These are phyloP conservation scores for Geum urbanum DNA, from an alignment of 306 rosid genomes.

Conservation along the genomic window DNA sequence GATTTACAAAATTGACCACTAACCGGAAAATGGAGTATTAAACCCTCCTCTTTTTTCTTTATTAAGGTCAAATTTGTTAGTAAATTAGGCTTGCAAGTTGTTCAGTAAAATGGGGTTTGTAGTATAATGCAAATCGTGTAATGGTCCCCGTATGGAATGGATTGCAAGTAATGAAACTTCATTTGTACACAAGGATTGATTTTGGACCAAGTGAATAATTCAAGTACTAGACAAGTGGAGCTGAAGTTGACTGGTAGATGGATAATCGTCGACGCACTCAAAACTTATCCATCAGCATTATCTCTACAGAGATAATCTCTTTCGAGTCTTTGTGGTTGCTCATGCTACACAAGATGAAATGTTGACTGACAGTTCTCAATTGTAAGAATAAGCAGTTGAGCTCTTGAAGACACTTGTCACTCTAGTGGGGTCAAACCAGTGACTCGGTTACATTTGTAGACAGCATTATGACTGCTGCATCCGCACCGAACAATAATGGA, in stretches of 20 bases:
- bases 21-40: too few relatives aligned
- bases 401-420: too few relatives aligned
- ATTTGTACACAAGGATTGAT: neutral
- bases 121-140: neutral
- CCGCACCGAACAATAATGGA: neutral
- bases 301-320: too few relatives aligned
- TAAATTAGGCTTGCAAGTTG: too few relatives aligned
- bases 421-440: neutral
- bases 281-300: too few relatives aligned
- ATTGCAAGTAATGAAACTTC: too few relatives aligned
- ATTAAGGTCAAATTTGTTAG: neutral
- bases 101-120: too few relatives aligned
- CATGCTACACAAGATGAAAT: neutral
- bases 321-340: neutral
- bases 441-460: neutral
- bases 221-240: neutral
- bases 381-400: neutral
- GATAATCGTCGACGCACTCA: too few relatives aligned
- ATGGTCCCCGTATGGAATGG: neutral
- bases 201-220: neutral
- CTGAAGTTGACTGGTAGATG: neutral
- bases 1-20: too few relatives aligned
- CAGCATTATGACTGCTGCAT: neutral
- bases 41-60: neutral
- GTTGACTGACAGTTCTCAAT: neutral